A percentile compares a stretch with the other conserved stretches of the same genome.
phyloP scores from a whole-genome alignment of 192 early-diverging fungal species.

The Fimicolochytrium jonesii region DNA sequence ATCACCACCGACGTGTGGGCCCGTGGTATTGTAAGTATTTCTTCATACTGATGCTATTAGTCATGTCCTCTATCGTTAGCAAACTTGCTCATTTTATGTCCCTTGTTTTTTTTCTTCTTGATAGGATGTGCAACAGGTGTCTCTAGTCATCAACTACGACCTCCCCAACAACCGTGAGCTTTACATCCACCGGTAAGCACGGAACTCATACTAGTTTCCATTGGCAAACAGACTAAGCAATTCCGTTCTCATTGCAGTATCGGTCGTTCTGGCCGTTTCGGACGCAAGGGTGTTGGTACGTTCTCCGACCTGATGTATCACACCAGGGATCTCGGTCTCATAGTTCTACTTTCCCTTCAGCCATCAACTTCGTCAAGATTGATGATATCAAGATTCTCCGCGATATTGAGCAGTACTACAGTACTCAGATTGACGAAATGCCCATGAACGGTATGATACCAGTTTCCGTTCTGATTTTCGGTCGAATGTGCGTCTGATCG shows the following conservation, averaged over 20 bases:
- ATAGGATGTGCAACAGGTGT: slow-evolving; percentile 95
- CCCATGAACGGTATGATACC: slow-evolving; percentile 53
- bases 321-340: not conserved
- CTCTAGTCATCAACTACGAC: slow-evolving; percentile 97
- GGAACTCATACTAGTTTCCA: too few species aligned
- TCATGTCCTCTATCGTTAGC: not conserved
- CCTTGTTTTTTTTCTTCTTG: too few species aligned
- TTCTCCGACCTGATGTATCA: not conserved
- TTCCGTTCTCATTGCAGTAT: too few species aligned
- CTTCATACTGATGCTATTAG: not conserved
- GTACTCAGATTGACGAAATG: slow-evolving; percentile 96
- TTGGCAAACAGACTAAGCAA: too few species aligned
- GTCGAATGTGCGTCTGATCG: not conserved
- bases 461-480: not conserved
- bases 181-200: slow-evolving; percentile 94
- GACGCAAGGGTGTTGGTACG: slow-evolving; percentile 88
- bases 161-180: slow-evolving; percentile 92
- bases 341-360: slow-evolving; percentile 32
- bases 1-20: slow-evolving; percentile 99
- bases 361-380: slow-evolving; percentile 96
- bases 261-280: slow-evolving; percentile 96
- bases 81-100: too few species aligned
- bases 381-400: slow-evolving; percentile 90
- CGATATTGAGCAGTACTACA: slow-evolving; percentile 98
- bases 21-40: slow-evolving; percentile 72